Percentiles rank a stretch among this genome's conserved stretches.
phyloP scores from a whole-genome alignment of 1,284 basidiomycete species.

The Ceratobasidium sp. region DNA sequence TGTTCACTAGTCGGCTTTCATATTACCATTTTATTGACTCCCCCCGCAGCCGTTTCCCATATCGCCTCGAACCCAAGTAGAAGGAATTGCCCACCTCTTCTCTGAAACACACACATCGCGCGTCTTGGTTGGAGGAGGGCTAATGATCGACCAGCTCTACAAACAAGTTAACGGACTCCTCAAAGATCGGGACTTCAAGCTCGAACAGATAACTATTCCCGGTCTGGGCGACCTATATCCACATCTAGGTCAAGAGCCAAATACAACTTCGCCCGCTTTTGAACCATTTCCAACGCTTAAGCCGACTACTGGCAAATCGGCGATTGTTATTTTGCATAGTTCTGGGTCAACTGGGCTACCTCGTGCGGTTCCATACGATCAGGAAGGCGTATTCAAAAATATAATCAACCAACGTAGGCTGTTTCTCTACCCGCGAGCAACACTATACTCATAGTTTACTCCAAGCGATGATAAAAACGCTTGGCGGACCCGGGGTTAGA shows the following conservation, averaged over 20 bases:
- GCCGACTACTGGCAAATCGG: neutral
- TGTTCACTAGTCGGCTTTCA: neutral
- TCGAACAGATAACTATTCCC: neutral
- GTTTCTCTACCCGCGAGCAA: neutral
- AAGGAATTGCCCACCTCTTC: conserved; percentile 9
- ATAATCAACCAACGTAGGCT: conserved; percentile 27
- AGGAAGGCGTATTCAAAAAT: conserved; percentile 25
- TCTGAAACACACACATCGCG: neutral
- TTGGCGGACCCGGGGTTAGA: neutral
- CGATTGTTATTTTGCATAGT: conserved; percentile 7
- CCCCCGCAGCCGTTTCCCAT: neutral
- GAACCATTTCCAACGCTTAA: neutral
- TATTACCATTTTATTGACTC: neutral
- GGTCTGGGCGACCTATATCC: neutral
- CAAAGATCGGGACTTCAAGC: neutral
- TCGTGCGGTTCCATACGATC: neutral
- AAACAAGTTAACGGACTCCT: neutral
- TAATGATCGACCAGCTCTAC: neutral
- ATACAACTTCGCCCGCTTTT: too few species aligned
- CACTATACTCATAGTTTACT: neutral
- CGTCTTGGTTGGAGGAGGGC: neutral
- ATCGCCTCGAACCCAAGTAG: neutral
- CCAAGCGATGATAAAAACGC: neutral
- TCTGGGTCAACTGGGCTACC: conserved; percentile 42
- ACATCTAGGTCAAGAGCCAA: neutral